Evolutionary conservation across 805 yeast species (phyloP).

Genomic region (Zygoascus tannicola): DNA sequence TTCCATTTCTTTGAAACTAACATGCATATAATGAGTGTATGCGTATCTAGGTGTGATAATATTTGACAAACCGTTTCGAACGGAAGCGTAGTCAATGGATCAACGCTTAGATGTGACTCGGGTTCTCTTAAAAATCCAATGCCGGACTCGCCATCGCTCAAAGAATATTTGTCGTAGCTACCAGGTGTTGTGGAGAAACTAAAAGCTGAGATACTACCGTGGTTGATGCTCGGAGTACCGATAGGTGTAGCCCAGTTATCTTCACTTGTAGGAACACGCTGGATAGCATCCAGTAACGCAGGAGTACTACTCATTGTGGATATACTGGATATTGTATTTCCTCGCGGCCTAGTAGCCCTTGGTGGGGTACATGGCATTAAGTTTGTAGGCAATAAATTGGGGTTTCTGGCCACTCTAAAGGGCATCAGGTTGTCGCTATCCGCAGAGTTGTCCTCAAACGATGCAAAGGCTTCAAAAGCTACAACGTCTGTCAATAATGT

Average conservation of each 20-base stretch:
- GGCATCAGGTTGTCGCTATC: not conserved
- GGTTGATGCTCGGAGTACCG: not conserved
- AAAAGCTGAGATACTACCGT: no score
- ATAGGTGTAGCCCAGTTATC: not conserved
- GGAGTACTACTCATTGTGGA: not conserved
- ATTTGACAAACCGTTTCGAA: conserved; percentile 12
- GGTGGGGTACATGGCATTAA: not conserved
- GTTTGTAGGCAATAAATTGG: not conserved
- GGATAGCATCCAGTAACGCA: not conserved
- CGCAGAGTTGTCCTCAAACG: no score
- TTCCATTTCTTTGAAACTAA: conserved; percentile 19
- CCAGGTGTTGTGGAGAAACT: not conserved
- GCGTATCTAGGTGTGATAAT: conserved; percentile 14
- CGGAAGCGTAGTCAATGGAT: conserved; percentile 11
- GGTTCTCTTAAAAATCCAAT: conserved; percentile 15
- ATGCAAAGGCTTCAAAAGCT: not conserved
- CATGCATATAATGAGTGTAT: conserved; percentile 12
- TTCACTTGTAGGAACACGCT: not conserved
- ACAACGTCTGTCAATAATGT: not conserved
- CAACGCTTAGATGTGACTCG: conserved; percentile 4
- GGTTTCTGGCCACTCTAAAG: no score
- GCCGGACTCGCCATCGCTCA: conserved; percentile 18
- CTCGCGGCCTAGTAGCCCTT: not conserved
- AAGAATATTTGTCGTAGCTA: conserved; percentile 1
- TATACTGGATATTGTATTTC: not conserved